Base-by-base conservation (phyloP, 257 asterid genomes). In the Solanum bulbocastanum region DNA sequence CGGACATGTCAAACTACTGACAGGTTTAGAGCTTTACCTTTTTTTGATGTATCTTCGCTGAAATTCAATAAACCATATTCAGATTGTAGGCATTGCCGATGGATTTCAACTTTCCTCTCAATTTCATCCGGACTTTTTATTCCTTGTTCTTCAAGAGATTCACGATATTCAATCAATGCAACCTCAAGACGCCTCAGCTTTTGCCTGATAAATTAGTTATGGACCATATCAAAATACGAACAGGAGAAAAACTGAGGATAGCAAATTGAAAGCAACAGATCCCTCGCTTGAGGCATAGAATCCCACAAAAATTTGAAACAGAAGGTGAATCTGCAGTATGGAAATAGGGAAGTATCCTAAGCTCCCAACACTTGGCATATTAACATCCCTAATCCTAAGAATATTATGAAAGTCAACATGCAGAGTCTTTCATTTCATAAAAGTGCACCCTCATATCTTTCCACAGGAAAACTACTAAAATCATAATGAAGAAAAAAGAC, bases 131-230 rank as follows among this genome's bases (percentile, higher is more conserved):
- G 49, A 87, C 84, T 88, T 86, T 88, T 94, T 79, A 92, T 85
- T 78, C 98, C 98, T 86, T 91, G 92, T 81, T 96, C 98, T 92
- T 94, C 99, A 89, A 96, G 98, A 89, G 96, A 94, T 93, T 96
- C 99, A 14, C 96, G 96, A 88, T 95, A 96, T 88, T 95, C 98
- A 90, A 96, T 95, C 89, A 96, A 87, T 68, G 94, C 95, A 85
- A 95, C 98, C 91, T 96, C 99, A 86, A 95, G 90, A n/a, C 93
- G 96, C 93, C 99, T 95, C 92, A 95, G 76, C 90, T 94, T 96
- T 90, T 93, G 98, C 87, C 99, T 96, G 94, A 75, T 62, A 87
- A 84, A 60, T 71, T 68, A 89, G 84, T 86, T 36, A 74, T 87
- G 74, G 88, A 87, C 78, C 87, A 72, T 75, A 87, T 83, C 84